These are phyloP conservation scores for Claviceps purpurea DNA, from an alignment of 2,329 filamentous ascomycete genomes.

Conservation along the genomic window DNA sequence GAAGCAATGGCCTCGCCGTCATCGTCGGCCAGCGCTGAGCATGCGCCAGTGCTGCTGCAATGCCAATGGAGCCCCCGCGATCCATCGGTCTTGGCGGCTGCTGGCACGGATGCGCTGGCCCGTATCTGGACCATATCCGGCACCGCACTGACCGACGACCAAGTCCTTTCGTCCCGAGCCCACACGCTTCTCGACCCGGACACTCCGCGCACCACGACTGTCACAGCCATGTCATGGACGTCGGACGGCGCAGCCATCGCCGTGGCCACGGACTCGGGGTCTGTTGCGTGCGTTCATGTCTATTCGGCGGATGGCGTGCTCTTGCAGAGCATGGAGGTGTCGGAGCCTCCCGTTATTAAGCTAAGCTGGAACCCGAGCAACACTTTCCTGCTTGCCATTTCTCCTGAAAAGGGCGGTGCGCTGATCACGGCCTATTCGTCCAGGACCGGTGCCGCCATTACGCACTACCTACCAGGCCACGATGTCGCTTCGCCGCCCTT, in stretches of 20 bases:
- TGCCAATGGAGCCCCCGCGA: conserved; percentile 56
- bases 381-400: conserved; percentile 41
- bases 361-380: conserved; percentile 46
- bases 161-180: conserved; percentile 21
- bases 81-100: conserved; percentile 52
- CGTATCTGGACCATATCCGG: conserved; percentile 52
- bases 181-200: conserved; percentile 38
- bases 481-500: conserved; percentile 37
- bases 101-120: conserved; percentile 57
- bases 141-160: conserved; percentile 23
- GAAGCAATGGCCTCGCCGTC: conserved; percentile 19
- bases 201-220: conserved; percentile 35
- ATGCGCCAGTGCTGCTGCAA: conserved; percentile 49
- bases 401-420: conserved; percentile 39
- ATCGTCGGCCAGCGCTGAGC: conserved; percentile 29
- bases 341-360: conserved; percentile 49
- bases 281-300: conserved; percentile 38
- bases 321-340: conserved; percentile 39
- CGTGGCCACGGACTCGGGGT: conserved; percentile 41
- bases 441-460: conserved; percentile 28
- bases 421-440: conserved; percentile 43
- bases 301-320: conserved; percentile 40
- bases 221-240: conserved; percentile 49
- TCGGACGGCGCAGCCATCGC: conserved; percentile 42
- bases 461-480: conserved; percentile 35